Base-by-base conservation (phyloP, 2,329 filamentous ascomycete species). In the Aspergillus oerlinghausenensis region DNA sequence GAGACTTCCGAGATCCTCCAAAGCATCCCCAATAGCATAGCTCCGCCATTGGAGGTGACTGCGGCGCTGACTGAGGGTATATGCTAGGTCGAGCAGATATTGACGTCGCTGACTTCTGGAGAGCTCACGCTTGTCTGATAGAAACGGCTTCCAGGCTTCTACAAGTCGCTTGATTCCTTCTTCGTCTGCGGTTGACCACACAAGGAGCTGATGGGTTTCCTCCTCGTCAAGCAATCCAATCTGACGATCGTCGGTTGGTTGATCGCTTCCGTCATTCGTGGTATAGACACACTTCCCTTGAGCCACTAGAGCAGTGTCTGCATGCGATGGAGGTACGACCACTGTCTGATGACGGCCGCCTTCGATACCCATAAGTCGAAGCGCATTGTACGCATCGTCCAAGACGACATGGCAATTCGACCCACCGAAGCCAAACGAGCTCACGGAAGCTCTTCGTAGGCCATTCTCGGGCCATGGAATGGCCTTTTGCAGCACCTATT, bases 341-440 rank as follows among this genome's bases (percentile, higher is more conserved):
- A 51, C 54, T 19, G 52, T 52, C 14, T 52, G 47, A 49, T 56
- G 32, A 23, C 43, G 32, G 7, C 43, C 10, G 11, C 28, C 6
- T 45, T 48, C 32, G 17, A 56, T 29, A 1, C 47, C 40, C 40
- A 51, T 35, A 8, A 47, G 32, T 14, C 47, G 42, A 4, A 59
- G 38, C 23, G 38, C 59, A n/a, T 60, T 48, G 11, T 43, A 52
- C 5, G 61, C 65, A 26, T 60, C 58, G 19, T 68, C 67, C 28
- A 71, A 25, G 55, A 69, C 56, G 21, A 58, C 53, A 51, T 70
- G 65, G 4, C 67, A 58, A 55, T 71, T 71, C 0, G 66, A 59
- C 3, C 68, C 67, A 9, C 67, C 68, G 40, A 60, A 63, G 0
- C 68, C 67, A 25, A 70, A 70, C 1, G 60, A 63, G 43, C 61